A percentile compares a stretch with the other conserved stretches of the same genome.
Conservation (phyloP, 129 eudicot genomes). For the Silybum marianum region DNA sequence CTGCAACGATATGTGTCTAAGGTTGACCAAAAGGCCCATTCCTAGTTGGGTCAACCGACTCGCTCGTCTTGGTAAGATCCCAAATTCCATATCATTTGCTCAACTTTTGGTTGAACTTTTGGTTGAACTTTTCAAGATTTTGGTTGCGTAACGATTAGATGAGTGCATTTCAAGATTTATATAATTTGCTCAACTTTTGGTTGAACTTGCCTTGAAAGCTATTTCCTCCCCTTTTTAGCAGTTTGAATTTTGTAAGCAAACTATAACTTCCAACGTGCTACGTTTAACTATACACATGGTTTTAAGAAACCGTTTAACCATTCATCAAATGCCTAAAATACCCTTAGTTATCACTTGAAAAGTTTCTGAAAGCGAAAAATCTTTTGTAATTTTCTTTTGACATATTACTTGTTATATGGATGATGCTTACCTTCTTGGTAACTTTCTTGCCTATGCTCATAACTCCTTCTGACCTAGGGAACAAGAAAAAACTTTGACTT, state of each 20-base stretch:
- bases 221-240: constrained; percentile 21
- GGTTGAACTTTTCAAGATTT: too few relatives aligned
- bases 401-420: neutral
- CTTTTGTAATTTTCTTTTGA: neutral
- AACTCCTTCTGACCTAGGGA: neutral
- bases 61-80: constrained; percentile 82
- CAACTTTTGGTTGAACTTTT: constrained; percentile 16
- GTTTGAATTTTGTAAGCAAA: constrained; percentile 10
- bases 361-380: neutral
- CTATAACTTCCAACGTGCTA: constrained; percentile 20
- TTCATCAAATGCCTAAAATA: neutral
- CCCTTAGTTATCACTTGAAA: constrained; percentile 5
- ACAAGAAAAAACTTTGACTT: neutral
- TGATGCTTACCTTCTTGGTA: neutral
- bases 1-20: constrained; percentile 75
- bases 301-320: constrained; percentile 11
- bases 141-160: too few relatives aligned
- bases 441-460: neutral
- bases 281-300: neutral
- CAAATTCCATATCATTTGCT: constrained; percentile 1
- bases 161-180: constrained; percentile 19
- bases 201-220: constrained; percentile 32
- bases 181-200: neutral
- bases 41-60: constrained; percentile 95
- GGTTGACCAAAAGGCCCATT: constrained; percentile 68